Conservation (phyloP, 176 grass and related monocot genomes). For the Hordeum vulgare region MorexV3_pseudomolecules_assembly NC_058524.1:489062272-489062771, state of each 20-base stretch:
- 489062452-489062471: not conserved
- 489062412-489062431: not conserved
- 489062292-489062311: slow-evolving; percentile 3
- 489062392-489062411: slow-evolving; percentile 15
- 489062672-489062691: slow-evolving; percentile 12
- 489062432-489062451: slow-evolving; percentile 27
- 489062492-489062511: not conserved
- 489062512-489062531: slow-evolving; percentile 14
- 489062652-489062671: slow-evolving; percentile 9
- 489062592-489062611: slow-evolving; percentile 23
- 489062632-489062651: slow-evolving; percentile 41
- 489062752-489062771: slow-evolving; percentile 10
- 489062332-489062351: slow-evolving; percentile 19
- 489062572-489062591: slow-evolving; percentile 42
- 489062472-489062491: slow-evolving; percentile 22
- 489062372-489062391: slow-evolving; percentile 9
- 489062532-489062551: slow-evolving; percentile 34
- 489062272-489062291: slow-evolving; percentile 7
- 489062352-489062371: slow-evolving; percentile 4
- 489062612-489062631: slow-evolving; percentile 36
- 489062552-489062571: not conserved
- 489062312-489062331: not conserved
- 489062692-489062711: slow-evolving; percentile 15
- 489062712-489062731: slow-evolving; percentile 36
- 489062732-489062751: slow-evolving; percentile 6